Evolutionary conservation across 805 yeast genomes (phyloP).

Genomic region (Suhomyces sp.): DNA sequence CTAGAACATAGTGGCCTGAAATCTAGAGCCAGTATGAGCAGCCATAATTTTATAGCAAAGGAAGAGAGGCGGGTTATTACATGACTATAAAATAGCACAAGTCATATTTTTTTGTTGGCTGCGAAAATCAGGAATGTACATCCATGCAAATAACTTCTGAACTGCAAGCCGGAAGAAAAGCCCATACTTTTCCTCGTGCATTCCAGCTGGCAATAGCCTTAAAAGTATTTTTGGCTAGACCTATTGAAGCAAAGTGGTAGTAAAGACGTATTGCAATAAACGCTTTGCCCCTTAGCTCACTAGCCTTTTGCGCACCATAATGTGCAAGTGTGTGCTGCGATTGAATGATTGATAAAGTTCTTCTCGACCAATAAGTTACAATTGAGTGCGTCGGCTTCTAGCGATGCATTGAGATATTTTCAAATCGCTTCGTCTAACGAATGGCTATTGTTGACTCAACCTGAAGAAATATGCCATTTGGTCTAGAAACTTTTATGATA

Average conservation of each 20-base stretch:
- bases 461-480: no score
- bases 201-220: not conserved
- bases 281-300: not conserved
- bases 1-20: not conserved
- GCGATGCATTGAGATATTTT: no score
- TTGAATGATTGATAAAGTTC: not conserved
- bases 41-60: not conserved
- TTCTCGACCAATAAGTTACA: not conserved
- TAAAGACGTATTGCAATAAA: not conserved
- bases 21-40: not conserved
- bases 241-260: no score
- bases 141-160: not conserved
- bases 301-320: not conserved
- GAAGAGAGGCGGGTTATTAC: not conserved
- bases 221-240: not conserved
- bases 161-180: not conserved
- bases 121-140: not conserved
- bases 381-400: no score
- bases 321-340: not conserved
- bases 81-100: not conserved
- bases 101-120: not conserved
- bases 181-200: no score
- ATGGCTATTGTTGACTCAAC: no score
- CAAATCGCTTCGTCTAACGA: no score
- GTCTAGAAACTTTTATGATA: no score